A percentile compares a stretch with the other conserved stretches of the same genome.
Conservation (phyloP, 306 rosid species). For the Medicago ruthenica region DNA sequence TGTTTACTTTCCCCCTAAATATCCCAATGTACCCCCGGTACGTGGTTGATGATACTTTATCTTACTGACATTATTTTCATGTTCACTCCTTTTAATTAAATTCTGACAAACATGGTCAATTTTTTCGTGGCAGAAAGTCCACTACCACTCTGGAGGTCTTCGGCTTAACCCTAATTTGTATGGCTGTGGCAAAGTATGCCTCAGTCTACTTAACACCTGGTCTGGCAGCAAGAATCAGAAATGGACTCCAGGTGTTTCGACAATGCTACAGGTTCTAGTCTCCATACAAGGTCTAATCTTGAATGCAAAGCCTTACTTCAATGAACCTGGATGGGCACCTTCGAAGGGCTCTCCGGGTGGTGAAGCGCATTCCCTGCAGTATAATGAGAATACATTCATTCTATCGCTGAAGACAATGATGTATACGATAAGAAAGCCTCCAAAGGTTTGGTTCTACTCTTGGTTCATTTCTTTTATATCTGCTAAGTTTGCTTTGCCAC, state of each 20-base stretch:
- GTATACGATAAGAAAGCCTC: conserved; percentile 72
- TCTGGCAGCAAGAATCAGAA: conserved; percentile 67
- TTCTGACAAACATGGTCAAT: conserved; percentile 34
- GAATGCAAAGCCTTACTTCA: conserved; percentile 41
- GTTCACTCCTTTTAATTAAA: conserved; percentile 20
- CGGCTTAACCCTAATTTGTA: conserved; percentile 91
- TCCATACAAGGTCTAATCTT: conserved; percentile 90
- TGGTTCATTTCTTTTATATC: conserved; percentile 24
- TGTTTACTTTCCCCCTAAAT: conserved; percentile 70
- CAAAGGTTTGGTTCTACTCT: conserved; percentile 66
- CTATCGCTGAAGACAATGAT: conserved; percentile 59
- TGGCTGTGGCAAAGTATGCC: conserved; percentile 85
- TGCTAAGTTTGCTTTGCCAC: background rate
- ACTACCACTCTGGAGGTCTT: conserved; percentile 89
- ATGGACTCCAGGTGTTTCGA: conserved; percentile 83
- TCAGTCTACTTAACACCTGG: conserved; percentile 95
- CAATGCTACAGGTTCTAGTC: conserved; percentile 88
- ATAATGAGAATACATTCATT: no score
- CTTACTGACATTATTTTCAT: background rate
- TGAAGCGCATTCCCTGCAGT: no score
- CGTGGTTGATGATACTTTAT: conserved; percentile 42
- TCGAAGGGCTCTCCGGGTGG: no score
- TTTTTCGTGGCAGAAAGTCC: conserved; percentile 59
- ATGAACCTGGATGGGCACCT: no score
- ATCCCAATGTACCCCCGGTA: conserved; percentile 88